Base-by-base conservation (phyloP, 306 rosid genomes). In the Canavalia ensiformis region DNA sequence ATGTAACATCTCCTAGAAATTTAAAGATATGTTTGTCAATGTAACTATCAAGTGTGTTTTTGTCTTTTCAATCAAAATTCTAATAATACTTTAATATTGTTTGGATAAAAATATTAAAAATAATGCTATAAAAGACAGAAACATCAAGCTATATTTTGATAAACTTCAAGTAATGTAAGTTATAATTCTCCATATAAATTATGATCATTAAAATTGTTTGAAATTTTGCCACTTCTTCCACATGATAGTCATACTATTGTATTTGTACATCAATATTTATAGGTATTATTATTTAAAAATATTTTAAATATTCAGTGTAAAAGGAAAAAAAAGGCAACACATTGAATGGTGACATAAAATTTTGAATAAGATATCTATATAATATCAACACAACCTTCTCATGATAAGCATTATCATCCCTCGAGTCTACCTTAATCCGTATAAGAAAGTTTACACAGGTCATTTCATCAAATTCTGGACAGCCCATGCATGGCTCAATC, bases 371-470 rank as follows among this genome's bases (percentile, higher is more conserved):
- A 65, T 65, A 9, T 55, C 28, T 8, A 49, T 8, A 2, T 25
- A 95, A 80, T 90, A 46, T 69, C 92, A 0, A 59, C 68, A 4
- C 73, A 91, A 87, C 64, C 93, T 47, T 88, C 94, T n/a, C 90
- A 83, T 45, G 90, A 89, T 84, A 91, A 88, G 51, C 94, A 94
- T 39, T 92, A 94, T 72, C 92, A 85, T 74, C 92, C 96, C 49
- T 87, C 90, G 92, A 87, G 91, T 89, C 84, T 94, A 94, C 81
- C 94, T 90, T 69, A 90, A 86, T 77, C 97, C 90, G 88, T 94
- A 90, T 89, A 84, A 89, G 84, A 92, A 91, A 81, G 97, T 92
- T 46, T 92, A 91, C 84, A 80, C 95, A 34, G 86, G 85, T 87
- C 11, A 84, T 67, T 50, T 75, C 89, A 46, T 82, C 88, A 30